Conservation (phyloP, 805 yeast genomes). For the Barnettozyma californica region DNA sequence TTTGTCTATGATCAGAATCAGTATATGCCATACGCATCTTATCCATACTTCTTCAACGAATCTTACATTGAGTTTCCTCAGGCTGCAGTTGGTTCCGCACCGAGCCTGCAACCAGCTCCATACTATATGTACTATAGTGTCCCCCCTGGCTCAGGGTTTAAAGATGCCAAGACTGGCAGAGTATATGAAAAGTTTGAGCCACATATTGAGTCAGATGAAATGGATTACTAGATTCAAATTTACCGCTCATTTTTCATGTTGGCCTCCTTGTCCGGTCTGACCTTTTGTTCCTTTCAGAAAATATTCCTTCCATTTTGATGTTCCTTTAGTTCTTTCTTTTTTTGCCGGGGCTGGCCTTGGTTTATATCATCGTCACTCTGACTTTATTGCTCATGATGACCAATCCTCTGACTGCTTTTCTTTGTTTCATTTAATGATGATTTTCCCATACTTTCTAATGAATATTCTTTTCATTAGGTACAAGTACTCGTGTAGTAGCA, state of each 20-base stretch:
- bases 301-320: not conserved
- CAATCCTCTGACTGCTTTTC: not conserved
- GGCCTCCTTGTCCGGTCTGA: not conserved
- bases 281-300: not conserved
- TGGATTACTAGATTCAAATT: constrained; percentile 6
- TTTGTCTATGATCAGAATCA: constrained; percentile 24
- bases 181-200: constrained; percentile 8
- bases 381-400: not conserved
- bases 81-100: constrained; percentile 12
- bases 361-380: not conserved
- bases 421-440: not conserved
- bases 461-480: too few relatives aligned
- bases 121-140: constrained; percentile 27
- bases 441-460: not conserved
- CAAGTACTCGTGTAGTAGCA: too few relatives aligned
- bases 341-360: not conserved
- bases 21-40: constrained; percentile 19
- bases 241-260: not conserved
- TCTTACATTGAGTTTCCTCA: constrained; percentile 17
- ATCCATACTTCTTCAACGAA: constrained; percentile 23
- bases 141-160: constrained; percentile 18
- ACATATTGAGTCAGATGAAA: constrained; percentile 5
- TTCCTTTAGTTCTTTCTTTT: not conserved
- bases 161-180: constrained; percentile 5
- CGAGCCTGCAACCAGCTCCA: constrained; percentile 24